Conservation (phyloP, 441 rosid species). For the Adansonia gregorii region DNA sequence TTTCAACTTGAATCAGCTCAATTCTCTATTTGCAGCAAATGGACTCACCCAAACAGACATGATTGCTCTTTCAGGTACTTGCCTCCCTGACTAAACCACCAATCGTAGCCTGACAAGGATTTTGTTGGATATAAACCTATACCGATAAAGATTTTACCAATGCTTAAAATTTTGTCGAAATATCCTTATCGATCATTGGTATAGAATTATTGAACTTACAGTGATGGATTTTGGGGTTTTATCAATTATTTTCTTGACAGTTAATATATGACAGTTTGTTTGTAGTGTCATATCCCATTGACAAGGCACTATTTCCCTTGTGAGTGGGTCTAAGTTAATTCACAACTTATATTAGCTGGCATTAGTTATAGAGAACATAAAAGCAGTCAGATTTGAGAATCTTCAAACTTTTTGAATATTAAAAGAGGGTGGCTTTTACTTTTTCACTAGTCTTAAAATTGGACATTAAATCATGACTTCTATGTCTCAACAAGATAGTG, state of each 20-base stretch:
- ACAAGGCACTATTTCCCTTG: not conserved
- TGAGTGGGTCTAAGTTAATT: not conserved
- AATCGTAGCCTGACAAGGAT: too few relatives aligned
- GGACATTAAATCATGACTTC: not conserved
- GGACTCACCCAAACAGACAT: constrained; percentile 75
- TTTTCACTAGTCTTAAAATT: not conserved
- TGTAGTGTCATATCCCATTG: not conserved
- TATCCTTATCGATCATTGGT: too few relatives aligned
- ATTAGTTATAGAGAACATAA: not conserved
- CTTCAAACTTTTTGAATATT: not conserved
- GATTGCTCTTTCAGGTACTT: constrained; percentile 89
- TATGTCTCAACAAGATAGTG: too few relatives aligned
- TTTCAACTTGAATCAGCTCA: constrained; percentile 63
- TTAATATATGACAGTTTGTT: too few relatives aligned
- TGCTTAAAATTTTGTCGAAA: too few relatives aligned
- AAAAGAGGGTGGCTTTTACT: not conserved
- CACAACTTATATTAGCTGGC: not conserved
- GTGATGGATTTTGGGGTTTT: too few relatives aligned
- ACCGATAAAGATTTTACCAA: too few relatives aligned
- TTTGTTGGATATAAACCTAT: too few relatives aligned
- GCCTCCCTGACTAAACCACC: too few relatives aligned
- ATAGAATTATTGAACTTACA: too few relatives aligned
- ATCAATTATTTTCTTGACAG: too few relatives aligned
- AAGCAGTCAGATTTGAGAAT: not conserved
- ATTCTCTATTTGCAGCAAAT: constrained; percentile 55